phyloP scores from a whole-genome alignment of 441 rosid genomes.

The Omphalea diandra region DNA sequence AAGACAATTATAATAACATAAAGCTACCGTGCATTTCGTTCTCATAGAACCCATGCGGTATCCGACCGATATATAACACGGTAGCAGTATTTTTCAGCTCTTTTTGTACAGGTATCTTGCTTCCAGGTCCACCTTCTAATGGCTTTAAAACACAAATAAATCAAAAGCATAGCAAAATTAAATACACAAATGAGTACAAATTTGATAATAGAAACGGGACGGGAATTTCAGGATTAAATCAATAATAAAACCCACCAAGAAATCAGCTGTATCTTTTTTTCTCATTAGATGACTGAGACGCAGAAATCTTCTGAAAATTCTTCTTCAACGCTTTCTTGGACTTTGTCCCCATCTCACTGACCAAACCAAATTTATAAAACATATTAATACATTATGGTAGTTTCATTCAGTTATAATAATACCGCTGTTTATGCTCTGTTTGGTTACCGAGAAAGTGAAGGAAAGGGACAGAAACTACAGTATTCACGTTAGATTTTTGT shows the following conservation, averaged over 20 bases:
- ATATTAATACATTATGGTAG: no score
- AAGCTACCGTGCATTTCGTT: slow-evolving; percentile 71
- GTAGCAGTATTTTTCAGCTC: slow-evolving; percentile 42
- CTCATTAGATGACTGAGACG: slow-evolving; percentile 25
- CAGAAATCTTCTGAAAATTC: slow-evolving; percentile 47
- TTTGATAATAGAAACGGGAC: background rate
- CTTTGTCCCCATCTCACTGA: slow-evolving; percentile 60
- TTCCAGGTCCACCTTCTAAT: slow-evolving; percentile 69
- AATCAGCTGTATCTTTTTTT: slow-evolving; percentile 54
- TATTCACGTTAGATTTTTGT: no score
- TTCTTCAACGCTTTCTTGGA: slow-evolving; percentile 68
- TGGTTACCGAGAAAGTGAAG: no score
- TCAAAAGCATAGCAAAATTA: background rate
- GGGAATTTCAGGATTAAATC: background rate
- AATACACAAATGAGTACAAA: background rate
- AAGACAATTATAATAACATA: no score
- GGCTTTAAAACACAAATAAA: slow-evolving; percentile 43
- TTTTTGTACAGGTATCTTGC: slow-evolving; percentile 43
- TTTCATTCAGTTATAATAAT: no score
- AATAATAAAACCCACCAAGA: slow-evolving; percentile 46
- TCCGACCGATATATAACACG: slow-evolving; percentile 79
- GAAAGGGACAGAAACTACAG: no score
- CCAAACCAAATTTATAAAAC: no score
- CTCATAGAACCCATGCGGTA: slow-evolving; percentile 94
- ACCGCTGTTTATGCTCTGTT: no score